Evolutionary conservation across 768 basidiomycete species (phyloP), one percentile per base, ranked within the genome.

Genomic region (Favolaschia claudopus): DNA sequence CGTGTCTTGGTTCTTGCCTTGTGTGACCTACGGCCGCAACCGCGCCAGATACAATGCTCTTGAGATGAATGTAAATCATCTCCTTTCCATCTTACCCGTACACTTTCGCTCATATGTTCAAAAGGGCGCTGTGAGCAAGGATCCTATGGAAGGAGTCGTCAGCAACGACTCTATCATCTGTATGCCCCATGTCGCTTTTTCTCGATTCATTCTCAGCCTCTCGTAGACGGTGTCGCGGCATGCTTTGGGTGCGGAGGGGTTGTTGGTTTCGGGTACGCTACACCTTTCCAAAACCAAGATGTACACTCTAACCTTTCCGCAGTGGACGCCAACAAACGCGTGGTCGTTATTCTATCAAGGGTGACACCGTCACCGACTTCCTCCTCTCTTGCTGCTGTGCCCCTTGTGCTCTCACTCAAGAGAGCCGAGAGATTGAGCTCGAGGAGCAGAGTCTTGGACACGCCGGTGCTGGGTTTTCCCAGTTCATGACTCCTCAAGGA

Each of bases 311-410:
- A n/a, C n/a, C n/a, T n/a, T n/a, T n/a, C n/a, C n/a, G n/a, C n/a
- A 25, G 54, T 22, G 63, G 63, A 7, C 58, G 63, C 45, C 32
- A 34, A 12, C 29, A 52, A 15, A 66, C 68, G 9, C 58, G 73
- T 12, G 47, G 55, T 2, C 75, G 78, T 27, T 77, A 77, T 58
- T 40, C 63, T 37, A 77, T 81, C 55, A 64, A 64, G 15, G 81
- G 79, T 27, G 69, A 67, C 46, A 46, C 53, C 13, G 38, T 62
- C 36, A 67, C 65, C 17, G 80, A 79, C 57, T 78, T 69, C 55
- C 53, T 67, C 8, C 60, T 70, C 13, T 68, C 72, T 13, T 67
- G 71, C 45, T 79, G 68, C 67, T 59, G 50, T 24, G 17, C 27
- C 15, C 27, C 43, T 7, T 59, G 58, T 25, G 29, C 19, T 13